Conservation (phyloP, 805 yeast genomes). For the Metschnikowia vanudenii region DNA sequence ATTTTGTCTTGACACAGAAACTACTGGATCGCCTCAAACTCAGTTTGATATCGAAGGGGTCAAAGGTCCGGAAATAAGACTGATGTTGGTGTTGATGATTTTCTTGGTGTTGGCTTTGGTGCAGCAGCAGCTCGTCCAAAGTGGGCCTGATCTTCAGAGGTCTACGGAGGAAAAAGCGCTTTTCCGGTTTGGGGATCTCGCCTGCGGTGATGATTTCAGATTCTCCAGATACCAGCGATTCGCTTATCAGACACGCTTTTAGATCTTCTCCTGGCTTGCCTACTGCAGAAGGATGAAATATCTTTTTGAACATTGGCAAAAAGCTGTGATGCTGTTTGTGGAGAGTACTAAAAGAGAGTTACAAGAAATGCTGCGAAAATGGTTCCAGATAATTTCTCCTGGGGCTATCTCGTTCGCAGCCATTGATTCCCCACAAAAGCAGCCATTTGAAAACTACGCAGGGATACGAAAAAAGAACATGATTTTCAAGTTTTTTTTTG, state of each 20-base stretch:
- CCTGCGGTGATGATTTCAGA: constrained; percentile 11
- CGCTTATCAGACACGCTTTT: constrained; percentile 1
- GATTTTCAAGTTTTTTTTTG: too few relatives aligned
- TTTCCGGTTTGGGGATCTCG: constrained; percentile 13
- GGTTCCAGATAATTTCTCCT: not conserved
- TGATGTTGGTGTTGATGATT: not conserved
- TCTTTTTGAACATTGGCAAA: constrained; percentile 17
- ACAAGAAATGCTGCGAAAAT: constrained; percentile 6
- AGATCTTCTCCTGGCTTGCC: constrained; percentile 6
- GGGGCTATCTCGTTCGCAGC: constrained; percentile 3
- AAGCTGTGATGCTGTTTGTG: constrained; percentile 7
- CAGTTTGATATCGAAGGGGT: constrained; percentile 14
- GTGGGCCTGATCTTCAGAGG: constrained; percentile 3
- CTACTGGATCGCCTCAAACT: constrained; percentile 13
- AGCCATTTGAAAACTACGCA: too few relatives aligned
- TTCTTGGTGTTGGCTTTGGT: too few relatives aligned
- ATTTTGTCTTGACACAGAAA: constrained; percentile 10
- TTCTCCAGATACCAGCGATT: constrained; percentile 11
- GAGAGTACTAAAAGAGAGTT: not conserved
- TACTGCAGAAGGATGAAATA: constrained; percentile 11
- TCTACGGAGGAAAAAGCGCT: constrained; percentile 13
- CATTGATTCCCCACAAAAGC: not conserved
- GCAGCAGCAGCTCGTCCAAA: not conserved
- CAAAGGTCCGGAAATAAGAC: constrained; percentile 11
- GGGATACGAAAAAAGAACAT: too few relatives aligned